Evolutionary conservation across 805 yeast species (phyloP), one percentile per base, ranked within the genome.

Genomic region (Yamadazyma akitaensis): DNA sequence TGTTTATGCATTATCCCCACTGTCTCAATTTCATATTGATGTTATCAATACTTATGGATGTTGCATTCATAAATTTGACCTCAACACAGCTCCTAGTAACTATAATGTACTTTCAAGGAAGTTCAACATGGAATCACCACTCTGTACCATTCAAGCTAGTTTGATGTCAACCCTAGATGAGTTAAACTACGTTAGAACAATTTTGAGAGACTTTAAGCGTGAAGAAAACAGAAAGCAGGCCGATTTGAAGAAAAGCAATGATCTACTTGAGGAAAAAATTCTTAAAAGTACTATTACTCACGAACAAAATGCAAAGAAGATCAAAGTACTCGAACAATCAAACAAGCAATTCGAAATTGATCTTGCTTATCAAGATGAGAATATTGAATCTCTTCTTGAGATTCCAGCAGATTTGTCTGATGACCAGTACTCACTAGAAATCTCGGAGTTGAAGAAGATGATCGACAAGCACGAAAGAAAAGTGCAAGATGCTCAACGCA

Each of bases 251-350:
- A 64, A 63, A 38, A 64, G 60, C 30, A 66, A 70, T 40, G 75
- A 68, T 24, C 44, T 53, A 24, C 53, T 70, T 43, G 60, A 58
- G 40, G 56, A 54, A 32, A 67, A 62, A 41, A 62, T 68, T n/a
- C 57, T 62, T 3, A 69, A 65, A 49, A 61, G 60, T 40, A 57
- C 58, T 12, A 53, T 49, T 35, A 58, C 55, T 32, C 61, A 55
- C 46, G 74, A 72, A 36, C 60, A 56, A 21, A 54, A 72, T 40
- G 51, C 59, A 0, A 58, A 63, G 47, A 71, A 70, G 45, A 53
- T 72, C 31, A 68, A 66, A 49, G 72, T 75, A 6, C 60, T 72
- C 38, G 63, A 70, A 48, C 73, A 70, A 45, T 59, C 70, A 0
- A 72, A 69, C 4, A 54, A 56, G 13, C 76, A 72, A 53, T 55